A percentile compares a stretch with the other conserved stretches of the same genome.
These are phyloP conservation scores for Pouteria glomerata DNA, from an alignment of 148 eudicot species.

Conservation along the genomic window DNA sequence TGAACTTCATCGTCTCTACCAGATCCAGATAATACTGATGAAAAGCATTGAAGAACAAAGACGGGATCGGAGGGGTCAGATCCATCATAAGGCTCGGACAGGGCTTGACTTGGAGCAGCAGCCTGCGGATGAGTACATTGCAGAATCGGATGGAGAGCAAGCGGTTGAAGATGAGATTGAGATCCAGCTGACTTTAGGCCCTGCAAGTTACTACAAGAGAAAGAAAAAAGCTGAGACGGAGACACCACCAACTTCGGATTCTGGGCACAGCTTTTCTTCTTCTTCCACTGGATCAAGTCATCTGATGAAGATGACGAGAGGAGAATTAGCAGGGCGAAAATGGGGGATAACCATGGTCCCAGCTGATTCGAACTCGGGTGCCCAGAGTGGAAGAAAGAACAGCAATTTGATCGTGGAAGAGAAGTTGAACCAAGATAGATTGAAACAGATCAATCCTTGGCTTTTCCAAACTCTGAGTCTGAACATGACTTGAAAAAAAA, in stretches of 20 bases:
- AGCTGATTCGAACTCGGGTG: slow-evolving; percentile 24
- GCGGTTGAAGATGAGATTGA: slow-evolving; percentile 51
- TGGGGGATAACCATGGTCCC: slow-evolving; percentile 18
- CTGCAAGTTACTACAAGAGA: slow-evolving; percentile 26
- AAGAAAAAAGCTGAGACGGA: slow-evolving; percentile 26
- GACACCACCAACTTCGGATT: slow-evolving; percentile 24
- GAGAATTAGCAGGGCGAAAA: background rate
- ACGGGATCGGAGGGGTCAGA: background rate
- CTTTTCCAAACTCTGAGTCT: slow-evolving; percentile 54
- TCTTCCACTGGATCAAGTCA: slow-evolving; percentile 5
- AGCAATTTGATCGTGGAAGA: slow-evolving; percentile 18
- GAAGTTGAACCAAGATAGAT: slow-evolving; percentile 27
- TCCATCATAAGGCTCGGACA: slow-evolving; percentile 11
- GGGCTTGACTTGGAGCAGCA: slow-evolving; percentile 26
- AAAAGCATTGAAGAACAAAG: slow-evolving; percentile 26
- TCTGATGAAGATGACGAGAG: background rate
- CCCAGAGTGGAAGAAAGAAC: slow-evolving; percentile 17
- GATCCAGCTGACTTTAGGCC: slow-evolving; percentile 75
- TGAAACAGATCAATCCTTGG: slow-evolving; percentile 60
- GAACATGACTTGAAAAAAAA: slow-evolving; percentile 46
- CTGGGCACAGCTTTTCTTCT: slow-evolving; percentile 23
- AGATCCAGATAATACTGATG: slow-evolving; percentile 75
- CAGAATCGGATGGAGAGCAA: slow-evolving; percentile 13
- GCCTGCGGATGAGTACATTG: slow-evolving; percentile 23
- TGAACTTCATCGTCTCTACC: slow-evolving; percentile 86